phyloP scores from a whole-genome alignment of 805 yeast genomes.

The Candida pseudofarinosa region DNA sequence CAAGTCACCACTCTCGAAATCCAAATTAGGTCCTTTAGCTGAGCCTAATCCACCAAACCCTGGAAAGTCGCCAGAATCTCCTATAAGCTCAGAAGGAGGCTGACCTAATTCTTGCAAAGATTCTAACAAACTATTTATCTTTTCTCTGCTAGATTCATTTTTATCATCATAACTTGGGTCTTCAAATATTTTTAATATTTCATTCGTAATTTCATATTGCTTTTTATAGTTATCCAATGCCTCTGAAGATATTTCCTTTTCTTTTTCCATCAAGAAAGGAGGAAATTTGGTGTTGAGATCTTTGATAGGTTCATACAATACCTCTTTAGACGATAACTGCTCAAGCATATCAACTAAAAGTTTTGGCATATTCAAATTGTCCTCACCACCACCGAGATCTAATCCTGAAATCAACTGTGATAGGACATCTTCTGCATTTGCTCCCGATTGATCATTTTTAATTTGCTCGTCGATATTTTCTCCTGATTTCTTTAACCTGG shows the following conservation, averaged over 20 bases:
- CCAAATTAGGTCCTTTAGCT: slow-evolving; percentile 29
- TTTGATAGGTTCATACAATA: slow-evolving; percentile 82
- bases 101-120: slow-evolving; percentile 71
- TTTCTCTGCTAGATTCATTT: slow-evolving; percentile 40
- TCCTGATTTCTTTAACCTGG: slow-evolving; percentile 75
- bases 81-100: slow-evolving; percentile 74
- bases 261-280: slow-evolving; percentile 58
- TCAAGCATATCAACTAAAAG: slow-evolving; percentile 70
- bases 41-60: slow-evolving; percentile 42
- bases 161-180: slow-evolving; percentile 55
- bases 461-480: slow-evolving; percentile 59
- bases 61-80: slow-evolving; percentile 48
- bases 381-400: slow-evolving; percentile 28
- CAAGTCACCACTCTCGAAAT: slow-evolving; percentile 48
- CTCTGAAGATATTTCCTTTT: slow-evolving; percentile 37
- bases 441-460: slow-evolving; percentile 39
- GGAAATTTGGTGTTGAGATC: slow-evolving; percentile 74
- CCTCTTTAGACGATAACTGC: slow-evolving; percentile 79
- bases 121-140: slow-evolving; percentile 57
- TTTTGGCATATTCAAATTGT: slow-evolving; percentile 57
- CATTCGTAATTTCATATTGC: slow-evolving; percentile 60
- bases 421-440: slow-evolving; percentile 51
- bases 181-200: slow-evolving; percentile 67
- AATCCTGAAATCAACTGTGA: slow-evolving; percentile 54
- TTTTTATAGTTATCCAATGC: slow-evolving; percentile 51